phyloP scores from a whole-genome alignment of 495 filamentous ascomycete genomes.

The Aspergillus egyptiacus region DNA sequence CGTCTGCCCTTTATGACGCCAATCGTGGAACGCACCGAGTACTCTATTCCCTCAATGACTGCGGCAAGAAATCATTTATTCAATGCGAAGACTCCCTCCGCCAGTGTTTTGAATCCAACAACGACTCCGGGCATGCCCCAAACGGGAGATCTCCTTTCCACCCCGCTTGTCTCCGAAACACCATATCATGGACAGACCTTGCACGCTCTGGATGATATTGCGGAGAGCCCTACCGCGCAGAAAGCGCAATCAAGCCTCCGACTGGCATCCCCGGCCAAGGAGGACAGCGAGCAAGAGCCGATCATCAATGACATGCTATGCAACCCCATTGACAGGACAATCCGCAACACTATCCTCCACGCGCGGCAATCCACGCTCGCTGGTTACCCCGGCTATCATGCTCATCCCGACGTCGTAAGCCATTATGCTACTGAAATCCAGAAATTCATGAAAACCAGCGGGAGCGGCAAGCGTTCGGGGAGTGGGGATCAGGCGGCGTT shows the following conservation, averaged over 20 bases:
- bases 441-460: conserved; percentile 64
- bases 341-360: conserved; percentile 68
- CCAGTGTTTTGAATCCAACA: conserved; percentile 28
- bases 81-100: conserved; percentile 69
- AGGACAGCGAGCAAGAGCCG: conserved; percentile 38
- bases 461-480: conserved; percentile 53
- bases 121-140: conserved; percentile 25
- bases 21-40: conserved; percentile 92
- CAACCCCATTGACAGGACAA: conserved; percentile 74
- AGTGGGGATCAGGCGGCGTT: conserved; percentile 48
- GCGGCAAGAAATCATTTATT: conserved; percentile 49
- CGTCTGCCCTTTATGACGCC: conserved; percentile 97
- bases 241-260: conserved; percentile 27
- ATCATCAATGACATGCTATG: conserved; percentile 78
- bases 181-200: conserved; percentile 28
- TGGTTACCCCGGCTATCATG: conserved; percentile 71
- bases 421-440: conserved; percentile 67
- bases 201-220: conserved; percentile 33
- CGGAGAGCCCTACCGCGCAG: conserved; percentile 45
- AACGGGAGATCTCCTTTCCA: conserved; percentile 34
- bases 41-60: conserved; percentile 63
- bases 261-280: conserved; percentile 19
- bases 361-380: conserved; percentile 63
- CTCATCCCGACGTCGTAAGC: conserved; percentile 51
- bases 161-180: conserved; percentile 24